Evolutionary conservation across 306 rosid species (phyloP).

Genomic region (Cicer cuneatum): DNA sequence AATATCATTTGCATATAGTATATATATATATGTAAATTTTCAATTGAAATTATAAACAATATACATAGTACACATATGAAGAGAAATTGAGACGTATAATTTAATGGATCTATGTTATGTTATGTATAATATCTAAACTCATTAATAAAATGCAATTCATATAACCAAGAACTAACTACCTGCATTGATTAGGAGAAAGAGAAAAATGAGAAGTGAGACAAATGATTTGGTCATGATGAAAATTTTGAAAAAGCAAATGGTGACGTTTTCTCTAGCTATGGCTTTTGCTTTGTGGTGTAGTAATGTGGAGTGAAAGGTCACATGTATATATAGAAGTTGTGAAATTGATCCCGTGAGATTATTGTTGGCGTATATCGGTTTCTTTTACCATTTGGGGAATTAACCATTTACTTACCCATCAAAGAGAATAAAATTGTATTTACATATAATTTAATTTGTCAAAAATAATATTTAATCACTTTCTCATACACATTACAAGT

Average conservation of each 20-base stretch:
- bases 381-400: background rate
- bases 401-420: background rate
- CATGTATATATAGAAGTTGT: conserved; percentile 30
- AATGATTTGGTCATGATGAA: conserved; percentile 44
- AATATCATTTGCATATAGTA: too few relatives aligned
- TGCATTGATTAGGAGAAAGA: conserved; percentile 42
- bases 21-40: too few relatives aligned
- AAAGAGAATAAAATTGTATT: background rate
- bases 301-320: conserved; percentile 4
- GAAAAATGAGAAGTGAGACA: conserved; percentile 30
- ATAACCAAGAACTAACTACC: conserved; percentile 31
- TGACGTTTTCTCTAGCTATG: background rate
- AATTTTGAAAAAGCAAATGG: conserved; percentile 15
- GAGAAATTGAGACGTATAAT: too few relatives aligned
- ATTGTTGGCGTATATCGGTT: background rate
- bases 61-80: background rate
- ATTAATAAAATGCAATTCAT: background rate
- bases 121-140: background rate
- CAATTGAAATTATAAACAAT: too few relatives aligned
- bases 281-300: background rate
- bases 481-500: background rate
- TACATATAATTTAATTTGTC: too few relatives aligned
- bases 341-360: background rate
- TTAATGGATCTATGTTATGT: background rate
- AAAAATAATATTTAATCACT: background rate